These are phyloP conservation scores for Xylariomycetidae sp. DNA, from an alignment of 2,329 filamentous ascomycete genomes.

Conservation along the genomic window DNA sequence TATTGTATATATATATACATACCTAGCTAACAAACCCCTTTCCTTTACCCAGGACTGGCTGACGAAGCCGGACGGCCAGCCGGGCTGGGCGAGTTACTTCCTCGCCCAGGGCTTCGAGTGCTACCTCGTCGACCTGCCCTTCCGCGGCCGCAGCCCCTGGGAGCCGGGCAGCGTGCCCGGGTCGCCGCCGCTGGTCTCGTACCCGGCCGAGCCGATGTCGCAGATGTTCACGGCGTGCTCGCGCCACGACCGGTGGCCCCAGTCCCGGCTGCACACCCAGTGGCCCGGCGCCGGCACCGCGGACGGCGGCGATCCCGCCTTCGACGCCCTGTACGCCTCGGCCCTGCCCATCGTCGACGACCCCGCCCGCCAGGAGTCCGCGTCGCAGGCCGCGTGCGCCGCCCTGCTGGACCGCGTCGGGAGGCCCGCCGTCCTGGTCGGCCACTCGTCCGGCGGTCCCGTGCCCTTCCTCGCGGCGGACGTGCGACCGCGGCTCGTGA, in stretches of 20 bases:
- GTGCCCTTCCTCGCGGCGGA: conserved; percentile 38
- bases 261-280: conserved; percentile 36
- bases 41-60: conserved; percentile 35
- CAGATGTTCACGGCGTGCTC: conserved; percentile 33
- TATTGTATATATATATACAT: neutral
- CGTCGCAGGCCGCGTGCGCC: conserved; percentile 34
- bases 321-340: conserved; percentile 37
- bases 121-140: conserved; percentile 43
- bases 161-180: conserved; percentile 25
- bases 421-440: conserved; percentile 34
- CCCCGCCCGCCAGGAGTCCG: conserved; percentile 29
- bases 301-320: conserved; percentile 33
- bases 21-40: neutral
- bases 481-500: conserved; percentile 34
- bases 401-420: conserved; percentile 39
- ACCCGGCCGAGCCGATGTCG: conserved; percentile 31
- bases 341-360: conserved; percentile 33
- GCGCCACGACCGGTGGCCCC: conserved; percentile 32
- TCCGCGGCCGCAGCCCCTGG: conserved; percentile 40
- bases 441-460: conserved; percentile 42
- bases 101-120: conserved; percentile 40
- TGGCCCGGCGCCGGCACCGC: conserved; percentile 40
- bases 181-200: conserved; percentile 13
- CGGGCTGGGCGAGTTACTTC: conserved; percentile 45
- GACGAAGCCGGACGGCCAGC: conserved; percentile 40